phyloP scores from a whole-genome alignment of 805 yeast genomes.

The Saccharomyces eubayanus region DNA sequence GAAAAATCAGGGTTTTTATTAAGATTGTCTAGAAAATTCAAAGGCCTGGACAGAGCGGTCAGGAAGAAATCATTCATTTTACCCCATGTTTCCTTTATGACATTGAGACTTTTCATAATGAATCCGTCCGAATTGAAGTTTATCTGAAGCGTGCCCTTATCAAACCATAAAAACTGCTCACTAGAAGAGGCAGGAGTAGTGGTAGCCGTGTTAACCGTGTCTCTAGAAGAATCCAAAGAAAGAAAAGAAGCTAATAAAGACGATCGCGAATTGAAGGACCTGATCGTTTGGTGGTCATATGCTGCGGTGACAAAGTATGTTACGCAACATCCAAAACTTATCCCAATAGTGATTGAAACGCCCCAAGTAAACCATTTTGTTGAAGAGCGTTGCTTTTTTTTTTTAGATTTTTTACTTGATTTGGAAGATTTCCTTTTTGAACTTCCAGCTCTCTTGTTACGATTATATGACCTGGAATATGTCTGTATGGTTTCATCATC shows the following conservation, averaged over 20 bases:
- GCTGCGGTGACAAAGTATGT: slow-evolving; percentile 11
- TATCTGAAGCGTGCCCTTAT: background rate
- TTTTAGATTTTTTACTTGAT: background rate
- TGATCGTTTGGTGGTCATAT: slow-evolving; percentile 1
- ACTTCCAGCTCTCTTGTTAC: background rate
- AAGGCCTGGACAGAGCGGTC: background rate
- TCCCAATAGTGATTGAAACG: slow-evolving; percentile 24
- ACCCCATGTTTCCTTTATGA: background rate
- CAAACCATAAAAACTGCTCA: background rate
- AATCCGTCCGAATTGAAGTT: background rate
- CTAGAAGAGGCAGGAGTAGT: background rate
- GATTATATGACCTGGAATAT: background rate
- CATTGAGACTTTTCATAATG: background rate
- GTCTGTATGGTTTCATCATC: background rate
- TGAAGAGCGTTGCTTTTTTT: background rate
- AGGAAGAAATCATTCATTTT: background rate
- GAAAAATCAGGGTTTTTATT: background rate
- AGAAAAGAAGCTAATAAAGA: background rate
- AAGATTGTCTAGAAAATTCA: background rate
- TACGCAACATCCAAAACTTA: slow-evolving; percentile 27
- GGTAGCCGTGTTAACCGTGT: background rate
- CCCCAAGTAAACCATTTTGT: slow-evolving; percentile 20
- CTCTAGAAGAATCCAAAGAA: background rate
- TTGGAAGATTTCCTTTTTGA: background rate
- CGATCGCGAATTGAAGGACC: background rate